Evolutionary conservation across 768 basidiomycete genomes (phyloP).

Genomic region (Crepidotus variabilis): DNA sequence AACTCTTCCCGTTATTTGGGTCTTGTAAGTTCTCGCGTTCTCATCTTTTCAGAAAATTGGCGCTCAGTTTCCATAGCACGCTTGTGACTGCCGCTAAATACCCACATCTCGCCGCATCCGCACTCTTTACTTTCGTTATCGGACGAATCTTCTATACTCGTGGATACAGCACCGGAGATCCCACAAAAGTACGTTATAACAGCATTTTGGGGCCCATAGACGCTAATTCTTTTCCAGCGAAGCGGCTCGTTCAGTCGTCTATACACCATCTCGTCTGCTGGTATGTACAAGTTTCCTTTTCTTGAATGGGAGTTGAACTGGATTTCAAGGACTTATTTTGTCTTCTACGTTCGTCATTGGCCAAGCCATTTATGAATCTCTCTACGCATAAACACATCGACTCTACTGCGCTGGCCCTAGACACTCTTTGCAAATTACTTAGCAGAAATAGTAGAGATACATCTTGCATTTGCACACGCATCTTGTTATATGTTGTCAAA

Average conservation of each 20-base stretch:
- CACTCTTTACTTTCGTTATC: slow-evolving; percentile 36
- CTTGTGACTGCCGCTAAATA: slow-evolving; percentile 35
- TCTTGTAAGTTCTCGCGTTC: slow-evolving; percentile 26
- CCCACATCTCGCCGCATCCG: slow-evolving; percentile 35
- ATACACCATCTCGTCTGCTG: neutral
- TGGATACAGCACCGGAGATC: slow-evolving; percentile 42
- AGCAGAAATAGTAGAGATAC: no score
- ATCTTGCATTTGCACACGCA: no score
- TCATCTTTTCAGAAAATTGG: no score
- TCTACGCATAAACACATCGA: neutral
- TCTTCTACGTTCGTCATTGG: neutral
- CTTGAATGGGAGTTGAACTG: neutral
- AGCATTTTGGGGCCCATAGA: neutral
- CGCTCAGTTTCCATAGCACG: slow-evolving; percentile 26
- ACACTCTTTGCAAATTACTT: no score
- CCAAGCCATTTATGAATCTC: neutral
- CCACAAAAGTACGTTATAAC: slow-evolving; percentile 30
- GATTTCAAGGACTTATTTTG: neutral
- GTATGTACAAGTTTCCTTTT: neutral
- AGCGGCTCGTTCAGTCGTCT: neutral
- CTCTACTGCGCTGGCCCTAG: no score
- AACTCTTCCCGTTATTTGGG: slow-evolving; percentile 37
- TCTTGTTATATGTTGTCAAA: no score
- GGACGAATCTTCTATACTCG: slow-evolving; percentile 40
- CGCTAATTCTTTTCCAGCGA: neutral